Evolutionary conservation across 2,329 filamentous ascomycete species (phyloP), one percentile per base, ranked within the genome.

Genomic region (Seiridium cupressi): DNA sequence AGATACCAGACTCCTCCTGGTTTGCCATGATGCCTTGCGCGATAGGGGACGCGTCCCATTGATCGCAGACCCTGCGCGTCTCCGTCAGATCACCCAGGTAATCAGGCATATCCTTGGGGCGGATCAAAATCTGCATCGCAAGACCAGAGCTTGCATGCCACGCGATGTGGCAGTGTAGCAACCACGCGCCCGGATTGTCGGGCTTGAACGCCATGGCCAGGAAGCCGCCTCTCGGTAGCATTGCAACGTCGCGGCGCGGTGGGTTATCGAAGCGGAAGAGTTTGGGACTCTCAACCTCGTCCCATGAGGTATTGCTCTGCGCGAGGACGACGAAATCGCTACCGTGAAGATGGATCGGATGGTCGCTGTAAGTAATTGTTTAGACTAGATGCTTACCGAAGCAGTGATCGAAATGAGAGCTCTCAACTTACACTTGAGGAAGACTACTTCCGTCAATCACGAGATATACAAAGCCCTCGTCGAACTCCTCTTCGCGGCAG

Each of bases 331-430:
- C 77, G 69, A 83, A 83, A 56, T 82, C 76, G 63, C 82, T 80
- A 7, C 81, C 81, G 68, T 83, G 81, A 8, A 84, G 71, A 68
- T 84, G 80, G 66, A 81, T 78, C 0, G 78, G 78, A 62, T 81
- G 79, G 7, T 76, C 66, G 34, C 62, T 68, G 44, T 18, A 7
- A 49, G 32, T 10, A 35, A 35, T 11, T 53, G 9, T 11, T 5
- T 11, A 49, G 31, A 48, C 46, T 32, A 48, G 8, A 10, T 7
- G 46, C 7, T 2, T 32, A 48, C 8, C 8, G 46, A 62, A 61
- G 35, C 66, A 63, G 32, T 65, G 61, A 57, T 53, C 32, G n/a
- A 55, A 40, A n/a, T 1, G 65, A 62, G 44, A 65, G 64, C 34
- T 64, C 60, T 63, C 63, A 53, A 72, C 72, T 62, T 61, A 63